phyloP scores from a whole-genome alignment of 495 filamentous ascomycete species.

The Geoglossum glabrum region DNA sequence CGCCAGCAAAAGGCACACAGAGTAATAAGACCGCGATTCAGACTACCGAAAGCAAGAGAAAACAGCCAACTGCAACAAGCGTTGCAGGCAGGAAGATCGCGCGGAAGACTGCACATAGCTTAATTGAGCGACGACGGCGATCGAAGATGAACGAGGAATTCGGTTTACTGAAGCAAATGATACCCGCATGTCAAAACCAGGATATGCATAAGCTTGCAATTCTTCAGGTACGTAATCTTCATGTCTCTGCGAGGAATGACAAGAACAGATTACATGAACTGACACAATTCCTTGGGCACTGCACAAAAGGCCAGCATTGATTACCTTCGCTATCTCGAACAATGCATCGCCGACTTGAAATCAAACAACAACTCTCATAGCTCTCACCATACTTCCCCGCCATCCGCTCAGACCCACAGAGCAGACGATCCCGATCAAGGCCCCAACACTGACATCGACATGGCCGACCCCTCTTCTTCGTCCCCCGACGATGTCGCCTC shows the following conservation, averaged over 20 bases:
- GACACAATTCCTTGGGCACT: constrained; percentile 2
- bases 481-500: constrained; percentile 2
- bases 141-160: constrained; percentile 99
- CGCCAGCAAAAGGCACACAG: constrained; percentile 16
- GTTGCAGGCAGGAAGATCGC: constrained; percentile 80
- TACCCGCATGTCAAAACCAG: constrained; percentile 73
- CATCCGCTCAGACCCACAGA: constrained; percentile 7
- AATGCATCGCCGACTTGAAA: constrained; percentile 70
- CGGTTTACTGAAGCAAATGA: constrained; percentile 79
- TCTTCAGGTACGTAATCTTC: constrained; percentile 49
- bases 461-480: background rate
- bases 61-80: constrained; percentile 44
- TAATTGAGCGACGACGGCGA: constrained; percentile 77
- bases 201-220: constrained; percentile 99
- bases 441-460: background rate
- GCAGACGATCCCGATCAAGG: constrained; percentile 8
- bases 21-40: constrained; percentile 7
- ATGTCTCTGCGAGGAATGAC: background rate
- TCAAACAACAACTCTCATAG: constrained; percentile 20
- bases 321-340: constrained; percentile 84
- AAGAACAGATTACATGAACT: background rate
- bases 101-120: constrained; percentile 84
- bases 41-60: constrained; percentile 37
- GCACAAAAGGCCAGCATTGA: constrained; percentile 68
- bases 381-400: constrained; percentile 9